phyloP scores from a whole-genome alignment of 2,329 filamentous ascomycete species.

The Fusarium pseudograminearum region DNA sequence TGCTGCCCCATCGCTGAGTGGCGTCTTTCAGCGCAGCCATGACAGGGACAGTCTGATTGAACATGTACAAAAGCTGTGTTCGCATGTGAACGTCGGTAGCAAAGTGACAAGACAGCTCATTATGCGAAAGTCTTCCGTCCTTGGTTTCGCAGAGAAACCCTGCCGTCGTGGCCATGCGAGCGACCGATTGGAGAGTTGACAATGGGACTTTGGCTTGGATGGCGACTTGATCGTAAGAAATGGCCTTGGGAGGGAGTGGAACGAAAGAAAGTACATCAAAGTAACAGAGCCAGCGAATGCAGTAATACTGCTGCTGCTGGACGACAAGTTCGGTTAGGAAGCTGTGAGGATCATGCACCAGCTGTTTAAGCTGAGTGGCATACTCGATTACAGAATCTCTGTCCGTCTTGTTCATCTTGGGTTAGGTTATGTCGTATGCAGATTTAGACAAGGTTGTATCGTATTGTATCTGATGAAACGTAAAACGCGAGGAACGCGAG shows the following conservation, averaged over 20 bases:
- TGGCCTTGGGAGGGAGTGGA: background rate
- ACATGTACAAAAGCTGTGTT: constrained; percentile 51
- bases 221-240: constrained; percentile 23
- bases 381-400: constrained; percentile 34
- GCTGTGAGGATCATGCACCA: constrained; percentile 34
- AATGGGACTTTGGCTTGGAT: constrained; percentile 15
- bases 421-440: background rate
- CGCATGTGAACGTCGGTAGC: constrained; percentile 40
- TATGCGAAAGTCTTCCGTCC: constrained; percentile 50
- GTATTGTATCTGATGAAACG: constrained; percentile 2
- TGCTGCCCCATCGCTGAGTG: constrained; percentile 45
- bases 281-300: constrained; percentile 32
- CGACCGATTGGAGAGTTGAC: constrained; percentile 17
- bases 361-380: constrained; percentile 24
- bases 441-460: background rate
- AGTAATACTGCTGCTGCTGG: constrained; percentile 37
- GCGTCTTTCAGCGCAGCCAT: constrained; percentile 44
- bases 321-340: constrained; percentile 33
- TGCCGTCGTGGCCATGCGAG: constrained; percentile 55
- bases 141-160: constrained; percentile 51
- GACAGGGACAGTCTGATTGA: constrained; percentile 44
- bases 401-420: constrained; percentile 29
- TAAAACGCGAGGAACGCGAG: constrained; percentile 5
- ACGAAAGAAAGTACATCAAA: constrained; percentile 27
- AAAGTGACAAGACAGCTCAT: constrained; percentile 49